Evolutionary conservation across 306 rosid genomes (phyloP), one percentile per base, ranked within the genome.

Genomic region (Castanospermum australe): DNA sequence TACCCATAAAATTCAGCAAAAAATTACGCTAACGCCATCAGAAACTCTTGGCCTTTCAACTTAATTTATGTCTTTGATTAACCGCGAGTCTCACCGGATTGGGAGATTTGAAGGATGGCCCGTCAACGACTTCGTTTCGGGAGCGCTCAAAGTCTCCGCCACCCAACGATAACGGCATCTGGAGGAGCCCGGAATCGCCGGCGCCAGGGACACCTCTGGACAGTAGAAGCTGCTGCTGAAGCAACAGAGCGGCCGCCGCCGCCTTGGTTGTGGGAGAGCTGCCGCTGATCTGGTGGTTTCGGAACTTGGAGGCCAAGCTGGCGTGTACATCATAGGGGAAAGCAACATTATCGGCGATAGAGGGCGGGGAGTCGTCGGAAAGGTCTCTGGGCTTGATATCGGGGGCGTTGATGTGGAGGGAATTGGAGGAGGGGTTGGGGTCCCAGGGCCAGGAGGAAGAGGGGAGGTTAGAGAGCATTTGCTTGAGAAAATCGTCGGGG

Each of bases 401-500:
- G 42, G n/a, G 1, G 73, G 72, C 52, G 54, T 47, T 42, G 48
- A 35, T 45, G 28, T 61, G 63, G 33, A 56, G 30, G 11, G 79
- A 57, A 56, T 54, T 66, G 3, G 84, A 11, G 35, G 77, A 28
- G 41, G 79, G 79, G 28, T 73, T 45, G 13, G 76, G 62, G 57
- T 91, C 92, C 93, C 95, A 92, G 0, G 97, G n/a, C n/a, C n/a
- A n/a, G n/a, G n/a, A 79, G 47, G 84, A 85, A 17, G 93, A 71
- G 56, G 89, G 89, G 66, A 93, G 85, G 47, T 80, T 86, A 30
- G 97, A 90, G 67, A 95, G 95, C 87, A 95, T 90, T 84, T 95
- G 98, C 36, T 95, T 96, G 77, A 95, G 89, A 20, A 95, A 93
- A 81, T 93, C 99, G 28, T 95, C 99, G 71, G 90, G 90, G 20